Evolutionary conservation across 305 asterid species (phyloP), one percentile per base, ranked within the genome.

Genomic region (Fraxinus angustifolia): DNA sequence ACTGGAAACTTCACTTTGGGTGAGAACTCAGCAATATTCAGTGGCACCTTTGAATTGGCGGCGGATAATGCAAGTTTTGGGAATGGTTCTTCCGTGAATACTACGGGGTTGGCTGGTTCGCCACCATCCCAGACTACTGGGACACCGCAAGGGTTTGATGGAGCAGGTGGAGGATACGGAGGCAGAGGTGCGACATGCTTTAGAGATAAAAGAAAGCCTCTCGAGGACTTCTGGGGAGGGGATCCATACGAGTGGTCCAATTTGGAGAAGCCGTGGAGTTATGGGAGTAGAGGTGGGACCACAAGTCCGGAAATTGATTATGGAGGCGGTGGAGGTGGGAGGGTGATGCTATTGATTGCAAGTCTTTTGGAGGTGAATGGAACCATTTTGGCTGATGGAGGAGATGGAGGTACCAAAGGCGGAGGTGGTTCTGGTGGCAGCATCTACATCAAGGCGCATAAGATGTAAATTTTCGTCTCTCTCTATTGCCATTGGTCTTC

Each of bases 381-480:
- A 79, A 90, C 85, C 85, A 82, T 96, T 81, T 88, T 94, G 90
- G 97, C 97, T 71, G 96, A 93, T 86, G 99, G 99, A 78, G 99
- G 94, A 48, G 93, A 96, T 82, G 98, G 97, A 21, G 95, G 94
- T 78, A 80, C 88, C 21, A 93, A 86, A 84, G 99, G 98, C 0
- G 99, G 99, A 71, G 99, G 99, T 7, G 99, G 99, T 26, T 96
- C 99, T 48, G 99, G 98, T 42, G 99, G 99, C 79, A 96, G 99
- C 92, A 88, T 96, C 84, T 91, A 79, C 88, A 87, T 96, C 91
- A 87, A 86, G 84, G 94, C 98, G 48, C 81, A 84, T 83, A 96
- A 88, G 90, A 96, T 94, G 99, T 94, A 89, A 88, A 28, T 38
- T 86, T 73, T 78, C 60, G 2, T 28, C 77, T 76, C 58, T 36